Base-by-base conservation (phyloP, 352 stramenopile species). In the Ophiocytium majus region DNA sequence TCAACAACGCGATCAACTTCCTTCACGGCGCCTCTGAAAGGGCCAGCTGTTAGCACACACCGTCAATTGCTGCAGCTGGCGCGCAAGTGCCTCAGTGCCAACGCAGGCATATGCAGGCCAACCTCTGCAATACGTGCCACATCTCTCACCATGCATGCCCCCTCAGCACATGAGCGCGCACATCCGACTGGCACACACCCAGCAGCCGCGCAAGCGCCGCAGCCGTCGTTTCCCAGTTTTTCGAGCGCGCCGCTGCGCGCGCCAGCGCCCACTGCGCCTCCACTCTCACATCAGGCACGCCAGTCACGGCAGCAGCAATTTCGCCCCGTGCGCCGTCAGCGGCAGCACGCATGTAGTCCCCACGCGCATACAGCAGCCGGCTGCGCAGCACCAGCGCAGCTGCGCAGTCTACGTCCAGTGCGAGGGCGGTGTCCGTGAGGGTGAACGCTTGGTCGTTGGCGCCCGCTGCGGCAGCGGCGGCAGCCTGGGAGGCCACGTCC, bases 321-420 rank as follows among this genome's bases (percentile, higher is more conserved):
- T n/a, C n/a, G n/a, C n/a, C n/a, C n/a, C n/a, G n/a, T n/a, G n/a
- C n/a, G n/a, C n/a, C n/a, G n/a, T n/a, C n/a, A n/a, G n/a, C n/a
- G n/a, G n/a, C n/a, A n/a, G n/a, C n/a, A 10, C 31, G 31, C 31
- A 17, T 17, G 64, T 76, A 76, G 31, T 76, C 31, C 5, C 5
- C 64, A 17, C 64, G 64, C 34, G 31, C 31, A 17, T 76, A 76
- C 64, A 76, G 34, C 31, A 76, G 64, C 5, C 64, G 31, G 64
- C 64, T 76, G 34, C 34, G 64, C 64, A 76, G 64, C 64, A 76
- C 5, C 64, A 76, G 64, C 31, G 64, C 64, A 10, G 64, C 34
- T 5, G 31, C 34, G 64, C 34, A 76, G 64, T 5, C 64, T 5
- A 17, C 64, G 64, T 76, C 64, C 31, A 76, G 34, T 10, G 31